Evolutionary conservation across 768 basidiomycete species (phyloP), one percentile per base, ranked within the genome.

Genomic region (Mrakia blollopis): DNA sequence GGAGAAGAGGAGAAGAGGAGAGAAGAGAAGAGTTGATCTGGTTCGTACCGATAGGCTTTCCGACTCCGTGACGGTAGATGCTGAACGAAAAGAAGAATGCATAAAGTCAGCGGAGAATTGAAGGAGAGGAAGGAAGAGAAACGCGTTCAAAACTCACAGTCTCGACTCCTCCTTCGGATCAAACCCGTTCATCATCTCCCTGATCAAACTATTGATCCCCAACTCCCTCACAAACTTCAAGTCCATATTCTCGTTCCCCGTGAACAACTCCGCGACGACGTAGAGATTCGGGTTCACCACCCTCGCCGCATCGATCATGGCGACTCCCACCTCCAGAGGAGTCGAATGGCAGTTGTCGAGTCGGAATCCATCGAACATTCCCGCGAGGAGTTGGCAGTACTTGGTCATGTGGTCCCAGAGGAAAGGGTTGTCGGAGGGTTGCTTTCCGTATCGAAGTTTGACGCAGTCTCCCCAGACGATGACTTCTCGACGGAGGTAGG

Each of bases 331-430:
- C 79, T 93, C 89, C 47, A 98, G 85, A 21, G 97, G 97, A 0
- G 97, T 99, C 5, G 96, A 98, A 84, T 99, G 96, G 79, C 94
- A 97, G 82, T 99, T 99, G 85, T 99, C 97, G 80, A 99, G 91
- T 39, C 97, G 89, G 88, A 99, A 99, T 14, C 97, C 97, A 78
- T 98, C 91, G 82, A 98, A 99, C 11, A 88, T 87, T 54, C 85
- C 85, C 0, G 96, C 97, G 37, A 98, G 90, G 13, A 87, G 86
- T 69, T 87, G 87, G 75, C 94, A 92, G 80, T 99, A 98, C 73
- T 86, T 85, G 16, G 87, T 90, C 89, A 98, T 98, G 84, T 94
- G 90, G 47, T 88, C 82, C 97, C 97, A 99, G 61, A 98, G 85
- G 92, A 92, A 98, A 0, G 94, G 94, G 83, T 95, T 97, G 79